Percentiles rank a stretch among this genome's conserved stretches.
Evolutionary conservation across 2,329 filamentous ascomycete genomes (phyloP).

Genomic region (Arthrobotrys conoides): DNA sequence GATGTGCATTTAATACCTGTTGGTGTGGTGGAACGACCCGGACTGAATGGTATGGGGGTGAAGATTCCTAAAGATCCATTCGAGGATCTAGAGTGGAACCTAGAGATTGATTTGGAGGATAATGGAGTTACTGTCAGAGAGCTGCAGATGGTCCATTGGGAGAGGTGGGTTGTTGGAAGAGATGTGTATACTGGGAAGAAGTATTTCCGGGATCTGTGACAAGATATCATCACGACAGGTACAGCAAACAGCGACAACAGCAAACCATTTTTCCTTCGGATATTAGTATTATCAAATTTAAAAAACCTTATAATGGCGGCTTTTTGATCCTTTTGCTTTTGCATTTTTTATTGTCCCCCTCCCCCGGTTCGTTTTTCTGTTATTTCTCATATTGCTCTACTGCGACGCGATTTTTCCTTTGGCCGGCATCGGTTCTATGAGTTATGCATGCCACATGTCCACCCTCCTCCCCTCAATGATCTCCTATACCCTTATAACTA

Average conservation of each 20-base stretch:
- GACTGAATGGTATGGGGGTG: conserved; percentile 47
- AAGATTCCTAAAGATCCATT: conserved; percentile 54
- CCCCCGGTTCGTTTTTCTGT: conserved; percentile 9
- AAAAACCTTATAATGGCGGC: conserved; percentile 31
- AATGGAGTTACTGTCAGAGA: conserved; percentile 63
- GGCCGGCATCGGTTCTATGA: conserved; percentile 12
- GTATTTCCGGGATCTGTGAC: conserved; percentile 63
- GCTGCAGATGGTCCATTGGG: conserved; percentile 64
- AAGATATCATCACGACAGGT: conserved; percentile 31
- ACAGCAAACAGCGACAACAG: conserved; percentile 15
- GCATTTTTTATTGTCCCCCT: conserved; percentile 10
- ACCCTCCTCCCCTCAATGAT: not conserved
- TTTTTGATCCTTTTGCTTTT: conserved; percentile 25
- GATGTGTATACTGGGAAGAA: conserved; percentile 63
- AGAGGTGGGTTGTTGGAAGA: conserved; percentile 64
- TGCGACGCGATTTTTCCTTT: conserved; percentile 7
- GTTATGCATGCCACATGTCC: not conserved
- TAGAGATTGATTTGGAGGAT: conserved; percentile 63
- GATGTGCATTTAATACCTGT: conserved; percentile 58
- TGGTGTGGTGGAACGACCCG: conserved; percentile 52
- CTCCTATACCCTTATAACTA: conserved; percentile 40
- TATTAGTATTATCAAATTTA: conserved; percentile 49
- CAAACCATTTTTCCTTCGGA: conserved; percentile 43
- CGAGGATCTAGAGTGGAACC: conserved; percentile 55
- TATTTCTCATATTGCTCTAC: conserved; percentile 3